Base-by-base conservation (phyloP, 768 basidiomycete genomes). In the Holtermannia corniformis region DNA sequence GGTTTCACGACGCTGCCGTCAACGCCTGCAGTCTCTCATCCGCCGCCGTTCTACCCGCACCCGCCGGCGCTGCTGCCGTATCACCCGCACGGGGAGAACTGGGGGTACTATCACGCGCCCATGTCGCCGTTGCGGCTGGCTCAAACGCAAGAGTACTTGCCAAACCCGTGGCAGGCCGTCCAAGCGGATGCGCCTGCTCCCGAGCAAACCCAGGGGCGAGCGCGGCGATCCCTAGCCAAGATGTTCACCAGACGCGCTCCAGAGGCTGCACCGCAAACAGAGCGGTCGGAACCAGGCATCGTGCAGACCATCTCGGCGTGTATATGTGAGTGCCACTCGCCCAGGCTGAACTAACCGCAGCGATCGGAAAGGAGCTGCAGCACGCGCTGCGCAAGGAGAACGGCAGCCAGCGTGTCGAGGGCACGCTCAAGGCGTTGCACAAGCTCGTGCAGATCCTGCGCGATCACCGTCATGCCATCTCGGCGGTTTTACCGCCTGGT, bases 41-140 rank as follows among this genome's bases (percentile, higher is more conserved):
- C 54, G 23, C 56, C 56, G 24, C 58, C 58, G 11, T 44, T 50
- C 28, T 60, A 56, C 47, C 58, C 58, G 5, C 55, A 60, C 44
- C 58, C 58, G 2, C 14, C 51, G 2, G 41, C 48, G 16, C 55
- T 60, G 13, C 51, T 52, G 44, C 58, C 58, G 5, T 60, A 48
- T 50, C 50, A 60, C 12, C 58, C 58, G 3, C 53, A 56, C 21
- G 32, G 32, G 10, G 32, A 37, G 32, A 37, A 37, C 16, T 7
- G 16, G 7, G 32, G 32, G 32, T 37, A 37, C 32, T 37, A 37
- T 37, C 10, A 7, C 7, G 32, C 32, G 32, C 32, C 32, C 10
- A 37, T 37, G 32, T 37, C 32, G 32, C 32, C 32, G 7, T 7
- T 7, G 10, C 7, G 32, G 16, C 32, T 37, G 32, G 7, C 7